Percentiles rank a stretch among this genome's conserved stretches.
phyloP scores from a whole-genome alignment of 164 flowering plant genomes.

The Nelumbo lutea region DNA sequence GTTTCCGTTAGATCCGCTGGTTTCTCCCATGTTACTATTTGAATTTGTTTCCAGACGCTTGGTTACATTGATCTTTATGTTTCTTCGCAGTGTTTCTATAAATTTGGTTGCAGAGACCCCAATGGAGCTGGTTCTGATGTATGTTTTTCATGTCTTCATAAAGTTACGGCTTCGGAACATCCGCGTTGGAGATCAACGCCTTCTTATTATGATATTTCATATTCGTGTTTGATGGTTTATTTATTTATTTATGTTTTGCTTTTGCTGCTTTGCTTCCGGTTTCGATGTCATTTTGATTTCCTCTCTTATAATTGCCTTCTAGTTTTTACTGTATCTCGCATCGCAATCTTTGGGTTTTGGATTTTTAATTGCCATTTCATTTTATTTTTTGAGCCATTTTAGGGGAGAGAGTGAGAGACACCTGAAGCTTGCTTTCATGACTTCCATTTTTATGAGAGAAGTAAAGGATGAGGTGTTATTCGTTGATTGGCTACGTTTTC shows the following conservation, averaged over 20 bases:
- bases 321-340: not conserved
- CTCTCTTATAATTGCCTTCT: not conserved
- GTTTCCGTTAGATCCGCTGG: conserved; percentile 1
- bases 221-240: not conserved
- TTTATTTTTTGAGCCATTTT: too few relatives aligned
- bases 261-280: not conserved
- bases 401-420: too few relatives aligned
- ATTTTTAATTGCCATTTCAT: too few relatives aligned
- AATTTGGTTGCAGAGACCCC: not conserved
- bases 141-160: not conserved
- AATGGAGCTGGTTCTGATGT: not conserved
- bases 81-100: not conserved
- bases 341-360: not conserved
- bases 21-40: not conserved
- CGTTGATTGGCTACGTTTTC: too few relatives aligned
- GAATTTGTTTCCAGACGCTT: too few relatives aligned
- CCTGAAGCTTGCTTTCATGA: too few relatives aligned
- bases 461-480: too few relatives aligned
- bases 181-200: not conserved
- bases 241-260: not conserved
- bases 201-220: not conserved
- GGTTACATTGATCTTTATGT: not conserved
- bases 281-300: not conserved
- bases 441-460: too few relatives aligned
- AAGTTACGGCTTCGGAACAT: not conserved